Base-by-base conservation (phyloP, 1,284 basidiomycete genomes). In the Peniophora sp. region DNA sequence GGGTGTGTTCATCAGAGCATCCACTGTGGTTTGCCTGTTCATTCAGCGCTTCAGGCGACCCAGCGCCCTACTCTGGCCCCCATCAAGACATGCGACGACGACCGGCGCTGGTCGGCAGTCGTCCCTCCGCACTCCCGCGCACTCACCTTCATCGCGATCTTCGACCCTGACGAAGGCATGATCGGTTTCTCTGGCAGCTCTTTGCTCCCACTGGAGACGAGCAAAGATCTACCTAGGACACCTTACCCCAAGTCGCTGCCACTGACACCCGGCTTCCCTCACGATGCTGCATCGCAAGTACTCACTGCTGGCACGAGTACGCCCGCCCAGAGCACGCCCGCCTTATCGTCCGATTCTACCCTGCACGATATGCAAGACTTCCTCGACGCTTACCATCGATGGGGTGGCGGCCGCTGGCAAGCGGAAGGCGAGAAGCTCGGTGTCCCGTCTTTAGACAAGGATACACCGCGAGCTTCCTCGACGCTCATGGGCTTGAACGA, bases 81-180 rank as follows among this genome's bases (percentile, higher is more conserved):
- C 8, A n/a, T 41, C 38, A 41, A 41, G 38, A 41, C 19, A 41
- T 41, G 19, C 38, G n/a, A 41, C 16, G 52, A 56, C 32, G 56
- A 60, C 20, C 44, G 49, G 43, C 56, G 56, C 53, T 81, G 78
- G 78, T 80, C 79, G 11, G 73, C 79, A 39, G 63, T 79, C 49
- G 66, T 79, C 10, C 77, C 78, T 19, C 77, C 78, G 3, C 72
- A 75, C 51, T 68, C 74, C 23, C 27, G 27, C 6, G 77, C 73
- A 2, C 67, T 81, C 55, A 78, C 74, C 9, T 81, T 81, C 56
- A 78, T 77, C 3, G 78, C 78, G 6, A 63, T 81, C 38, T 81
- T 75, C 74, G 78, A 81, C 54, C 71, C 74, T 2, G 70, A 74
- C 1, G 74, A 79, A 11, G 79, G 77, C 23, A 71, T 80, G 59